Evolutionary conservation across 2,329 filamentous ascomycete genomes (phyloP), one percentile per base, ranked within the genome.

Genomic region (Aspergillus persii): DNA sequence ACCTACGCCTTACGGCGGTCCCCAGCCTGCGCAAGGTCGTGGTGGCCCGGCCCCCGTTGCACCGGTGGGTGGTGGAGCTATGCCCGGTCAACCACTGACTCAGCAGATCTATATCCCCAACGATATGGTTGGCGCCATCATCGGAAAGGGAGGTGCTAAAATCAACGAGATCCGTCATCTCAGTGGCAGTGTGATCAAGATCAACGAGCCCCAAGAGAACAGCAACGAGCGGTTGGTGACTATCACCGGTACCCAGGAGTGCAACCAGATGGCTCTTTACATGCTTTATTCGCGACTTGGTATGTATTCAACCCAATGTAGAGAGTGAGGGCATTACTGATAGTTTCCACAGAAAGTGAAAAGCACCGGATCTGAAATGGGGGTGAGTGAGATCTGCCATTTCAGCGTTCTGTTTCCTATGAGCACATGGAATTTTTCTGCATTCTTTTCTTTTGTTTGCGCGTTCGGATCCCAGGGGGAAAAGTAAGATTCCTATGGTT

Each of bases 41-140:
- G 88, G 86, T 62, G 89, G 86, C 26, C 88, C 89, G 56, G 88
- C 90, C 53, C 86, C 87, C 62, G 70, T 66, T 2, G 72, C 74
- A 70, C 89, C 91, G 8, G 89, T 92, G 39, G 53, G 30, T 80
- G 86, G 88, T 63, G 86, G 86, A 18, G 86, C 87, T 78, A 83
- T 93, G 69, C 88, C 90, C 46, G 91, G 91, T 54, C 89, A 91
- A 64, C 92, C 93, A 53, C 83, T 98, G 71, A 99, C 95, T 3
- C 95, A 99, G 78, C 95, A 99, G 78, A 99, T 99, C 67, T 99
- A 90, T 80, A 99, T 99, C 69, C 95, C 95, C 59, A 99, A 99
- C 74, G 95, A 99, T 72, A 98, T 99, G 95, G 95, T 99, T 56
- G 95, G 95, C 63, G 95, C 95, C 57, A 99, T 99, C 70, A 99